Base-by-base conservation (phyloP, 306 rosid genomes). In the Carpinus viminea region DNA sequence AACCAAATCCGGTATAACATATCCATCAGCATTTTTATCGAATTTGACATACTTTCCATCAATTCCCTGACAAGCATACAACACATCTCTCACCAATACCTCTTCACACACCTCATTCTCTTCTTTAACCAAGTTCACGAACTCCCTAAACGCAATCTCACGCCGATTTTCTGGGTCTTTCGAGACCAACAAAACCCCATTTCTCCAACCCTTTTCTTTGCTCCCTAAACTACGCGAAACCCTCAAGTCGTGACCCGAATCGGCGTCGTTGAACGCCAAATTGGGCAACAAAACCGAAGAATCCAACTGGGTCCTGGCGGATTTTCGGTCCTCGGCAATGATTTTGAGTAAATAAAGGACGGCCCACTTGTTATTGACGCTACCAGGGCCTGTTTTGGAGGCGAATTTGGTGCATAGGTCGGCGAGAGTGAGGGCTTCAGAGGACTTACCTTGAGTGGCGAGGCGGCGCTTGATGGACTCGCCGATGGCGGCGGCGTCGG, bases 61-160 rank as follows among this genome's bases (percentile, higher is more conserved):
- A 75, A 96, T 94, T 8, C 98, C 99, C 73, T 96, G 97, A 79
- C 94, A 96, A 60, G 97, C 93, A 82, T 96, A 96, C 71, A 96
- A 56, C 72, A 96, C 99, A 76, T 96, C 97, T 77, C 90, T 86
- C 51, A 93, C 97, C 79, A 96, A 76, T 79, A 79, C 92, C 85
- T 96, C 99, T 57, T 96, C 97, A 4, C 83, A 80, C 17, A 91
- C 89, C 68, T 93, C 98, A 77, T 82, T 90, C 54, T 96, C 98
- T 59, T 96, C 96, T 81, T 77, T 96, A 8, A 93, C 77, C 77
- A 93, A 83, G 77, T 86, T 83, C 16, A 75, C 88, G 68, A 86
- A 96, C 85, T 96, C 97, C 64, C 82, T 81, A 72, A 90, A 91
- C 15, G 99, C 94, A 47, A 89, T 66, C 31, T 93, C 92, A 3